Evolutionary conservation across 345 rosid genomes (phyloP), one percentile per base, ranked within the genome.

Genomic region (Citrus mangshanensis): DNA sequence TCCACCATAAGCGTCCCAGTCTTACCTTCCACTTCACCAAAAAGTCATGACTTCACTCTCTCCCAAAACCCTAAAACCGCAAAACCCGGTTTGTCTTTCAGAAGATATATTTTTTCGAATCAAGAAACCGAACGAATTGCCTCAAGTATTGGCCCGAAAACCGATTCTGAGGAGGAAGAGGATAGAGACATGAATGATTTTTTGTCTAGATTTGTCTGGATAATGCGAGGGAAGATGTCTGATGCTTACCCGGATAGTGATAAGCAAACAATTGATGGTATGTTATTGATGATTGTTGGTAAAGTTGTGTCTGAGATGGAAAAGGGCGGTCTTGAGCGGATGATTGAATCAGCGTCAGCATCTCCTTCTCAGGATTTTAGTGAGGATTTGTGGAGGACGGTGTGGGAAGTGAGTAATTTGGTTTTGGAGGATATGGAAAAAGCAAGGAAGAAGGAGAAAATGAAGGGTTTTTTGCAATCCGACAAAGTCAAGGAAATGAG

Each of bases 371-470:
- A 75, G 63, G 95, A 90, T 69, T 87, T 89, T 42, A 90, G 95
- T 32, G 91, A 86, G 77, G 97, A 92, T 87, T 85, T 96, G 49
- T 94, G 98, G 99, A 85, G 18, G 28, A 89, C 91, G 0, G 93
- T 90, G 25, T 91, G 93, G 93, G 98, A 96, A 83, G 98, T 90
- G 72, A 91, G 98, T 82, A 85, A 84, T 30, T 88, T 84, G 69
- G 97, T 96, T 80, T 77, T 91, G 91, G 88, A 85, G 84, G 98
- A 94, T 82, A 91, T 93, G 98, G 87, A 91, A 80, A 93, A 89
- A 60, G 98, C 83, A 80, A 89, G 87, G 85, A 89, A 88, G 84
- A 94, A 96, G 79, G 95, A 94, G 81, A 94, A 88, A 85, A 87
- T 94, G 93, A 96, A 93, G 85, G 77, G 72, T 59, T 93, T 89